These are phyloP conservation scores for Daldinia sp. DNA, from an alignment of 2,329 filamentous ascomycete genomes.

Conservation along the genomic window DNA sequence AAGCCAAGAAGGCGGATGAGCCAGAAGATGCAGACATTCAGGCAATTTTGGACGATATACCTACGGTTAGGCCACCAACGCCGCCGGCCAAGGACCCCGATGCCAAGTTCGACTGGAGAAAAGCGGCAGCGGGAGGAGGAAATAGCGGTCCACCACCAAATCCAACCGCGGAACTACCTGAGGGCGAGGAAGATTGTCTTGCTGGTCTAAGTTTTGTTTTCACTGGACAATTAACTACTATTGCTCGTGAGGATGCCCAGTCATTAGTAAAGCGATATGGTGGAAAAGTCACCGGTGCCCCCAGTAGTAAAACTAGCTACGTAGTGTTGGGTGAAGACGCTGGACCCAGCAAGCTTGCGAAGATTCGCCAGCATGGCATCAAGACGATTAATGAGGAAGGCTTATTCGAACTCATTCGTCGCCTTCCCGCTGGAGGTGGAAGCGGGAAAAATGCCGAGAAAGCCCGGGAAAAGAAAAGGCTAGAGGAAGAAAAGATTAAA, in stretches of 20 bases:
- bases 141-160: constrained; percentile 74
- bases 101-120: constrained; percentile 84
- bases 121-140: constrained; percentile 67
- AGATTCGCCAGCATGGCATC: constrained; percentile 81
- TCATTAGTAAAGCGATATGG: constrained; percentile 92
- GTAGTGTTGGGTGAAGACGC: constrained; percentile 93
- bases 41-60: constrained; percentile 88
- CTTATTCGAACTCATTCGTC: constrained; percentile 84
- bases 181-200: constrained; percentile 89
- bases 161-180: constrained; percentile 75
- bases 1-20: constrained; percentile 73
- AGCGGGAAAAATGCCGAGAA: constrained; percentile 89
- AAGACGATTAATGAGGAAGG: constrained; percentile 97
- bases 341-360: constrained; percentile 90
- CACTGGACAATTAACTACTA: constrained; percentile 84
- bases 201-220: constrained; percentile 94
- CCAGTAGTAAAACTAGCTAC: constrained; percentile 93
- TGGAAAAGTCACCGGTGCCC: constrained; percentile 86
- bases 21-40: constrained; percentile 79
- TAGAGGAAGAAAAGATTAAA: constrained; percentile 85
- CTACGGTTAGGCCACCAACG: constrained; percentile 83
- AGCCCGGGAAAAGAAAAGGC: constrained; percentile 83
- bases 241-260: constrained; percentile 87
- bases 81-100: constrained; percentile 79
- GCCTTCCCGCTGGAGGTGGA: constrained; percentile 86